Base-by-base conservation (phyloP, 2,329 filamentous ascomycete genomes). In the Orbilia oligospora region DNA sequence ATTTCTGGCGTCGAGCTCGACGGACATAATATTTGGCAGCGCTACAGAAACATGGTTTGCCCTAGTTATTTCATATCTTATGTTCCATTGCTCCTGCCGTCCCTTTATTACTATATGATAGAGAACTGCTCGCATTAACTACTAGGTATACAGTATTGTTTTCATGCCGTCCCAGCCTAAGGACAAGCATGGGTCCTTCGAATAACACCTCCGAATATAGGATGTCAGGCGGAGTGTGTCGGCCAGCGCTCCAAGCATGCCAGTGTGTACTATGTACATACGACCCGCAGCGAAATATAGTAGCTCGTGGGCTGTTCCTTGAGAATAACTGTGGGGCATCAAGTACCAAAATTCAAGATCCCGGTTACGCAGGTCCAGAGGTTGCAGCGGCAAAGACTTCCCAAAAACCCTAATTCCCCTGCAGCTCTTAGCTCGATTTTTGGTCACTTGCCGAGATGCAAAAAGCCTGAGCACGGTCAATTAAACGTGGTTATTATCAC, bases 351-450 rank as follows among this genome's bases (percentile, higher is more conserved):
- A n/a, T n/a, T 73, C 63, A 49, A 61, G 69, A 55, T 73, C 61
- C 70, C 41, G 51, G 69, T 41, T 55, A 73, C 65, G 38, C 9
- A 46, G 44, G 55, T 65, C 24, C 24, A 65, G 44, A 51, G 18
- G 22, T 27, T 38, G 53, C 10, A 44, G 66, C 55, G 44, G 41
- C 44, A 44, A 20, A 36, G 9, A 30, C 41, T n/a, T 48, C 33
- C 68, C 49, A 16, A 41, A 51, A 71, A 65, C 68, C 68, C 61
- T 73, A 66, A 61, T 63, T 44, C 18, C 36, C 56, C 56, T 61
- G 56, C 56, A 61, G n/a, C 14, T 61, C 14, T 44, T 61, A 44
- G 56, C 10, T 44, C 69, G 38, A 66, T 9, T 56, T 65, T 38
- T 63, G 51, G 33, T 56, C 48, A 53, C 41, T 16, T 48, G 53